Evolutionary conservation across 2,329 filamentous ascomycete genomes (phyloP), one percentile per base, ranked within the genome.

Genomic region (Pleomassaria siparia): DNA sequence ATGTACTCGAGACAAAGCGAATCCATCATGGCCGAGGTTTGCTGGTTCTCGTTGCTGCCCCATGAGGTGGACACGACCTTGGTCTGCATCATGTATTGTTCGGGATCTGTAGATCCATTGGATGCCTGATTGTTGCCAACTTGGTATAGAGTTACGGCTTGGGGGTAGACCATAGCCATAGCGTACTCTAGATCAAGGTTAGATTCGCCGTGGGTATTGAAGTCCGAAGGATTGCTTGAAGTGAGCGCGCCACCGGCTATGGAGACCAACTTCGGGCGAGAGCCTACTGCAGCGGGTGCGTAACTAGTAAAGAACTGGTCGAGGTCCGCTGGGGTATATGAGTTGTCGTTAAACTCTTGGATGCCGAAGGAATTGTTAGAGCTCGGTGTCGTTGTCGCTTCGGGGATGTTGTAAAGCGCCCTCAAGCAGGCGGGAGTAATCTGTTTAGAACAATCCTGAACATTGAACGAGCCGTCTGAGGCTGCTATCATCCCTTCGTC

Each of bases 381-480:
- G 47, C 12, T 36, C 20, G 43, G 47, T 21, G 42, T 44, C 12
- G 30, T 29, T 16, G 42, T 37, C n/a, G 36, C 33, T 18, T 52
- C 35, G 22, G 66, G 65, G 43, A 73, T 66, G 26, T 62, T 59
- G 51, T 73, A 73, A 3, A 73, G 52, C 9, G 62, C 64, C 8
- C 66, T 55, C n/a, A 72, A 51, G 55, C 82, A 85, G 33, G 74
- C 74, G 0, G 81, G 80, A 0, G 80, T 84, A 53, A 85, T 82
- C 58, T 78, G 75, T 12, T 67, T 64, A 54, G 80, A 76, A 59
- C 83, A 86, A 32, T 62, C 62, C 33, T 63, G 54, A 11, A 75
- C 59, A 20, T 55, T 46, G 47, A 61, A 56, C 29, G 54, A 52
- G 21, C 54, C 53, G 25, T 30, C 20, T n/a, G n/a, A n/a, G 20